Base-by-base conservation (phyloP, 164 flowering plant genomes). In the Hamamelis virginiana region DNA sequence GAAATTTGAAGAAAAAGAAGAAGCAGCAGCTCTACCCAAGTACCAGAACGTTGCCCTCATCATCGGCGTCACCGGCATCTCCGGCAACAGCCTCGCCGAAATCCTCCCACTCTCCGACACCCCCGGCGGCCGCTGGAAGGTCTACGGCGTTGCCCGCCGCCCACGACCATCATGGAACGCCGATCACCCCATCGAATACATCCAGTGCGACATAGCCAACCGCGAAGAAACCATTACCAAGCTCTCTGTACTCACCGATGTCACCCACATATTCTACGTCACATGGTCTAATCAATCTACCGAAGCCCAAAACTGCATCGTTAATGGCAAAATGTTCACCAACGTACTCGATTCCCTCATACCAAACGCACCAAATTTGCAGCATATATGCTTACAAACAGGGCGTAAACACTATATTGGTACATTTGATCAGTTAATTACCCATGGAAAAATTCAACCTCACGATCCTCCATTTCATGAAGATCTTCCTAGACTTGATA, bases 71-170 rank as follows among this genome's bases (percentile, higher is more conserved):
- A 77, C 80, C 3, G 77, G 77, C 45, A 62, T 70, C 8, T 74
- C 64, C 10, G 77, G 80, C 3, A 67, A 53, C 67, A 74, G 80
- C 64, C 71, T 77, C 0, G 80, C 79, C 11, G 83, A 80, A 44
- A 80, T 77, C 70, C 81, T 80, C 50, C 79, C 77, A 0, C 74
- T 72, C 10, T 18, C 76, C 16, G 77, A 80, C 66, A 77, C 80
- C 18, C 81, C 81, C 8, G 79, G 81, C 18, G 83, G 83, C 22
- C 82, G 78, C 1, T 74, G 80, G 82, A 80, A 80, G 72, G 82
- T 80, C 38, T 80, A 77, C 19, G 83, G 83, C 19, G 72, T 72
- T 1, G 78, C 83, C 1, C 65, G 80, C 11, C 60, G 80, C 1
- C 66, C 80, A 3, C 72, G 50, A 8, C 80, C 80, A 0, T 0